Conservation (phyloP, 2,329 filamentous ascomycete species). For the Colletotrichum zoysiae region DNA sequence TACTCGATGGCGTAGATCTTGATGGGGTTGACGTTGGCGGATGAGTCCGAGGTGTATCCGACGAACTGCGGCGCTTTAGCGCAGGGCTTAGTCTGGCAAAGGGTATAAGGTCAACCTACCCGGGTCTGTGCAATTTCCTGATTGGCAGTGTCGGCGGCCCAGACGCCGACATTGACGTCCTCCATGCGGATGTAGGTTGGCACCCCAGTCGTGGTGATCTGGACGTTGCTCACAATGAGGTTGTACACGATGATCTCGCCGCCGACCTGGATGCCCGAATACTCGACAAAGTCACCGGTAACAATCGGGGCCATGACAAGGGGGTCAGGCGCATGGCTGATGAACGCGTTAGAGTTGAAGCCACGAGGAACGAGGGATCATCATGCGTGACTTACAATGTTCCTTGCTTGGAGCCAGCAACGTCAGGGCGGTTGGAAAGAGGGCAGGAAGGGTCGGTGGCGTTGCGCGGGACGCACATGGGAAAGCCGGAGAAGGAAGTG, state of each 20-base stretch:
- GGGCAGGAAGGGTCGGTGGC: conserved; percentile 52
- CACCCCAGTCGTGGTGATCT: conserved; percentile 47
- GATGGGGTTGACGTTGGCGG: conserved; percentile 47
- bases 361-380: too few species aligned
- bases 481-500: conserved; percentile 61
- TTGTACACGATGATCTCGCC: conserved; percentile 53
- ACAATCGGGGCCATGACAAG: conserved; percentile 56
- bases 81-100: background rate
- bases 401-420: conserved; percentile 39
- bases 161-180: conserved; percentile 56
- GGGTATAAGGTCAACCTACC: conserved; percentile 21
- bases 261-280: conserved; percentile 50
- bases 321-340: conserved; percentile 51
- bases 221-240: conserved; percentile 54
- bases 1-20: conserved; percentile 56
- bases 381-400: conserved; percentile 31
- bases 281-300: conserved; percentile 56
- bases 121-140: conserved; percentile 51
- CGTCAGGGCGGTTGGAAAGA: conserved; percentile 50
- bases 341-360: background rate
- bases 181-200: conserved; percentile 58
- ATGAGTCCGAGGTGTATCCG: conserved; percentile 53
- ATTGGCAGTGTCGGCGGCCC: conserved; percentile 49
- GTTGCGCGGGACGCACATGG: conserved; percentile 64
- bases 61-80: conserved; percentile 48